phyloP scores from a whole-genome alignment of 2,329 filamentous ascomycete genomes.

The Rugonectria rugulosa region DNA sequence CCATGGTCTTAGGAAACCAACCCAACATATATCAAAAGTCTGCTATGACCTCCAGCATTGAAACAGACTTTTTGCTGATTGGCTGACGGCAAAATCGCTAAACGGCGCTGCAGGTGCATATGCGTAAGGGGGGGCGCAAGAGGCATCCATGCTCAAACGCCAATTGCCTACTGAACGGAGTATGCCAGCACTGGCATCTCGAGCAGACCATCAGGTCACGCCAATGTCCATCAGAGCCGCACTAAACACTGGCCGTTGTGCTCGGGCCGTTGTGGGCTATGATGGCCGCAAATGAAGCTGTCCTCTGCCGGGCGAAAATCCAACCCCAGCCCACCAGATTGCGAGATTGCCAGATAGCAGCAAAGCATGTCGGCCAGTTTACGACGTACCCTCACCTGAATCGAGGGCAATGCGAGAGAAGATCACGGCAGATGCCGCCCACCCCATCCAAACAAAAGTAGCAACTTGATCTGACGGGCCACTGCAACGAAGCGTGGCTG shows the following conservation, averaged over 20 bases:
- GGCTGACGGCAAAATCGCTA: conserved; percentile 32
- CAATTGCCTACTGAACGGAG: too few relatives aligned
- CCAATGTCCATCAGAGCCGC: conserved; percentile 24
- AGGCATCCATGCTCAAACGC: conserved; percentile 31
- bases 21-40: conserved; percentile 39
- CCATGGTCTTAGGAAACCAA: conserved; percentile 36
- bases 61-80: conserved; percentile 27
- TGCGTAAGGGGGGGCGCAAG: conserved; percentile 29
- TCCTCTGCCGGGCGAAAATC: conserved; percentile 10
- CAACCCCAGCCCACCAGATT: conserved; percentile 6
- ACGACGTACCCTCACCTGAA: background rate
- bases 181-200: conserved; percentile 25
- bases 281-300: background rate
- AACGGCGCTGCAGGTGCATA: conserved; percentile 40
- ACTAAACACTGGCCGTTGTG: conserved; percentile 13
- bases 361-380: too few relatives aligned
- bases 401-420: conserved; percentile 29
- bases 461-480: conserved; percentile 31
- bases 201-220: conserved; percentile 19
- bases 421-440: conserved; percentile 40
- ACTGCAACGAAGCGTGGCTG: conserved; percentile 36
- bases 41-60: conserved; percentile 27
- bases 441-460: conserved; percentile 32
- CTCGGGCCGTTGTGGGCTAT: background rate
- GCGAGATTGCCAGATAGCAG: too few relatives aligned